These are phyloP conservation scores for Calvatia gigantea DNA, from an alignment of 768 basidiomycete species.

Conservation along the genomic window DNA sequence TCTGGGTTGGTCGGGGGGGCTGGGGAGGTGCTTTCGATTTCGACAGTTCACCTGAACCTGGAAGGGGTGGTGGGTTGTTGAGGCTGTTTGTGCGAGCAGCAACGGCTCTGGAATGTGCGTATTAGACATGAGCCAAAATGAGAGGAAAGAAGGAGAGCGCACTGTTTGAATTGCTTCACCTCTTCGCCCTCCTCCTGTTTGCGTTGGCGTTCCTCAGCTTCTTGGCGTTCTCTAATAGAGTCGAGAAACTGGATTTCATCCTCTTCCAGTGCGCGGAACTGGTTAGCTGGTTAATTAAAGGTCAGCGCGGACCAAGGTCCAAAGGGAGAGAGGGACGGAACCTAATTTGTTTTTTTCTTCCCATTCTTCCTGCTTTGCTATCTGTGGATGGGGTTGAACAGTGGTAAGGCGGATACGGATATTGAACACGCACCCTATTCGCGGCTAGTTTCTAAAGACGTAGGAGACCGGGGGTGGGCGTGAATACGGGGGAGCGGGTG, in stretches of 20 bases:
- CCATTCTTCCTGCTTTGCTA: constrained; percentile 92
- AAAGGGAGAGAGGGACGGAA: constrained; percentile 18
- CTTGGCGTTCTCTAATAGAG: constrained; percentile 71
- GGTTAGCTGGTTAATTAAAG: constrained; percentile 54
- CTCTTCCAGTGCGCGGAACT: constrained; percentile 86
- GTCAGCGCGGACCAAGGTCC: neutral
- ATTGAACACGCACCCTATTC: constrained; percentile 58
- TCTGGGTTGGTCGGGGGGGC: constrained; percentile 30
- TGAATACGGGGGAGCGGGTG: constrained; percentile 36
- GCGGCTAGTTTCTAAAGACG: constrained; percentile 80
- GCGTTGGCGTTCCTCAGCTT: constrained; percentile 72
- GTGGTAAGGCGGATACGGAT: neutral
- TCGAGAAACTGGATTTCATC: constrained; percentile 90
- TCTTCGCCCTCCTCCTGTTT: constrained; percentile 77
- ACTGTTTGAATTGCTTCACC: constrained; percentile 78
- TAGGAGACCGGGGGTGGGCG: constrained; percentile 40
- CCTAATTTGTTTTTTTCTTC: constrained; percentile 84
- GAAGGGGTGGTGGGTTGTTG: constrained; percentile 40
- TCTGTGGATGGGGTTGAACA: constrained; percentile 35
- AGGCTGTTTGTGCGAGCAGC: constrained; percentile 62
- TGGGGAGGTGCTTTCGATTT: constrained; percentile 30
- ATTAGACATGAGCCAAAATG: constrained; percentile 5
- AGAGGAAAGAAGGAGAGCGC: constrained; percentile 16
- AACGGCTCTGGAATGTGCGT: constrained; percentile 45
- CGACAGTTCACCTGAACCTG: constrained; percentile 24